Evolutionary conservation across 2,329 filamentous ascomycete species (phyloP).

Genomic region (Penicillium sclerotigenum): DNA sequence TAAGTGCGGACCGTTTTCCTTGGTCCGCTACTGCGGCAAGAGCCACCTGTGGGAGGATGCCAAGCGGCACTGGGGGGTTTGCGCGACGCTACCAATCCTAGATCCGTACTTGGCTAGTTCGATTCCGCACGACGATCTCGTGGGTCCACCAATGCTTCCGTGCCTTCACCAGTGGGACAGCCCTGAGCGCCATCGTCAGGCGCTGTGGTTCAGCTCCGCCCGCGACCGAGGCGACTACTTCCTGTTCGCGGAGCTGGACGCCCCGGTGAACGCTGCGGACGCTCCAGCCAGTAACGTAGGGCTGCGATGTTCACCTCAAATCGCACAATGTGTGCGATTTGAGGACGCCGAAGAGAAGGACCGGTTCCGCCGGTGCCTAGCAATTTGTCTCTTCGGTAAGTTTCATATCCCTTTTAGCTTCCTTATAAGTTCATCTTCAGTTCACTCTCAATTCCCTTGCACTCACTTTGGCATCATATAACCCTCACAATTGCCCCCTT

Average conservation of each 20-base stretch:
- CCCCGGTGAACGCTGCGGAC: conserved; percentile 11
- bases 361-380: conserved; percentile 35
- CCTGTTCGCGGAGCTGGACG: conserved; percentile 32
- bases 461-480: neutral
- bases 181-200: conserved; percentile 38
- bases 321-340: conserved; percentile 24
- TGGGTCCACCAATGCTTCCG: conserved; percentile 28
- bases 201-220: conserved; percentile 30
- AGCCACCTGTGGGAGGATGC: conserved; percentile 37
- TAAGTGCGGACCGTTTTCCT: conserved; percentile 39
- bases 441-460: neutral
- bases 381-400: conserved; percentile 32
- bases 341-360: conserved; percentile 29
- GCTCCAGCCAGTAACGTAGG: conserved; percentile 7
- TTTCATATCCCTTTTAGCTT: neutral
- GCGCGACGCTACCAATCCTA: conserved; percentile 21
- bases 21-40: conserved; percentile 39
- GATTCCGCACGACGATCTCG: conserved; percentile 20
- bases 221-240: conserved; percentile 33
- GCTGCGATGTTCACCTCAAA: conserved; percentile 24
- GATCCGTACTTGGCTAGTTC: conserved; percentile 20
- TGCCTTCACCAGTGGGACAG: conserved; percentile 29
- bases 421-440: neutral
- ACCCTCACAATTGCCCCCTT: neutral
- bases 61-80: conserved; percentile 35